These are phyloP conservation scores for Phanerochaete sordida DNA, from an alignment of 768 basidiomycete genomes.

Conservation along the genomic window DNA sequence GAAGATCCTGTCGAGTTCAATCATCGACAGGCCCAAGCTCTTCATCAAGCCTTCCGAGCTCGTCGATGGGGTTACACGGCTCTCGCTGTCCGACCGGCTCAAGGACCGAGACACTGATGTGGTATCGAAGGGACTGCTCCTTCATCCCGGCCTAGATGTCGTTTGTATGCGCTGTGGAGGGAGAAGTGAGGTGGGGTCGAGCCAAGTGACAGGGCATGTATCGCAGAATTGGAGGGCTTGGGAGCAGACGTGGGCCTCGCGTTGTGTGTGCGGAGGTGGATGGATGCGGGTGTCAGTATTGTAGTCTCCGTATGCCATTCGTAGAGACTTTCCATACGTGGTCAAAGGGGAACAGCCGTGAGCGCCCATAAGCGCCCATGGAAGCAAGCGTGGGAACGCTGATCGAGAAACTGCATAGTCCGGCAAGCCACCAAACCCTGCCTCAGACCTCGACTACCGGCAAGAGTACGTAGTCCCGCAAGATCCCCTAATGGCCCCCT, in stretches of 20 bases:
- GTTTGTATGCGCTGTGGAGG: slow-evolving; percentile 66
- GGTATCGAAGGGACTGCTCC: slow-evolving; percentile 55
- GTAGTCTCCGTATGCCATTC: background rate
- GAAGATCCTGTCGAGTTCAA: slow-evolving; percentile 42
- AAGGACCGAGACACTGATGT: slow-evolving; percentile 50
- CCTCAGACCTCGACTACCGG: slow-evolving; percentile 18
- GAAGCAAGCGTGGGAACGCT: slow-evolving; percentile 17
- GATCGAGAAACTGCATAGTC: slow-evolving; percentile 23
- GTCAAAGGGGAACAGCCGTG: background rate
- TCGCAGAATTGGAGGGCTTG: slow-evolving; percentile 54
- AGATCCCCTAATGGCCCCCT: slow-evolving; percentile 43
- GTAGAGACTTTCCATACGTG: background rate
- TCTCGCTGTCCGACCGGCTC: slow-evolving; percentile 35
- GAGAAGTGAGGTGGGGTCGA: slow-evolving; percentile 40
- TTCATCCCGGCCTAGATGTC: slow-evolving; percentile 31
- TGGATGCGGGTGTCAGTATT: slow-evolving; percentile 36
- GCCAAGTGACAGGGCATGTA: slow-evolving; percentile 26
- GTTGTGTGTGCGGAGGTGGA: slow-evolving; percentile 70
- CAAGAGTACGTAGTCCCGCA: slow-evolving; percentile 32
- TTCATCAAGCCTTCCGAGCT: slow-evolving; percentile 74
- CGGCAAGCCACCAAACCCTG: slow-evolving; percentile 33
- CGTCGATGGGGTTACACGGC: slow-evolving; percentile 53
- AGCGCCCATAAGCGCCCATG: background rate
- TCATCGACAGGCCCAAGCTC: slow-evolving; percentile 62
- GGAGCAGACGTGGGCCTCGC: slow-evolving; percentile 56